Conservation (phyloP, 352 stramenopile genomes). For the Phytophthora pistaciae region DNA sequence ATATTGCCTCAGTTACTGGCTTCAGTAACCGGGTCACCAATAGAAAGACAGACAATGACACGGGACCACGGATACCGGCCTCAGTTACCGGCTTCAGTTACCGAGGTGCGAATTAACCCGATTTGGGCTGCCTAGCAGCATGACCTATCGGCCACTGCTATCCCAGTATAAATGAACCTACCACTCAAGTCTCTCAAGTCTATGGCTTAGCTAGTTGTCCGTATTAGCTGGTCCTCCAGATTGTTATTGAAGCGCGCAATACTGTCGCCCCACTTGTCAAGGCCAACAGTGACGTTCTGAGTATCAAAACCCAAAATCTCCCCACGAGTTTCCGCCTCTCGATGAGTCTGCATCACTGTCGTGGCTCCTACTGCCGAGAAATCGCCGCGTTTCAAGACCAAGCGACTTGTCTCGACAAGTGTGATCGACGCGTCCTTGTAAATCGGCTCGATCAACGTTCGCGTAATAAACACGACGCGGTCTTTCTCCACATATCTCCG, state of each 20-base stretch:
- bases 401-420: constrained; percentile 27
- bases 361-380: constrained; percentile 20
- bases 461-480: constrained; percentile 20
- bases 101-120: too few species aligned
- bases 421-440: not conserved
- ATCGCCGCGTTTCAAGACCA: constrained; percentile 23
- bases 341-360: constrained; percentile 33
- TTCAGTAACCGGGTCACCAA: too few species aligned
- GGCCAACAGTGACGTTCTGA: not conserved
- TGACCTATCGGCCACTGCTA: too few species aligned
- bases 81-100: too few species aligned
- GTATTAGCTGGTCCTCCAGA: not conserved
- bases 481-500: constrained; percentile 23
- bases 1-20: too few species aligned
- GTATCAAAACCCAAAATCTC: not conserved
- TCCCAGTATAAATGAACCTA: too few species aligned
- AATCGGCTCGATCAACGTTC: constrained; percentile 28
- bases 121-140: too few species aligned
- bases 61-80: too few species aligned
- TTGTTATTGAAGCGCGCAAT: not conserved
- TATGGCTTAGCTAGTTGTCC: not conserved
- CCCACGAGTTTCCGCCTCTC: constrained; percentile 10
- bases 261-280: constrained; percentile 17
- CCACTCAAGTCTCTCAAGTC: too few species aligned
- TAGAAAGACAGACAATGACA: too few species aligned